These are phyloP conservation scores for Melastoma malabathricum DNA, from an alignment of 345 rosid genomes.

Conservation along the genomic window DNA sequence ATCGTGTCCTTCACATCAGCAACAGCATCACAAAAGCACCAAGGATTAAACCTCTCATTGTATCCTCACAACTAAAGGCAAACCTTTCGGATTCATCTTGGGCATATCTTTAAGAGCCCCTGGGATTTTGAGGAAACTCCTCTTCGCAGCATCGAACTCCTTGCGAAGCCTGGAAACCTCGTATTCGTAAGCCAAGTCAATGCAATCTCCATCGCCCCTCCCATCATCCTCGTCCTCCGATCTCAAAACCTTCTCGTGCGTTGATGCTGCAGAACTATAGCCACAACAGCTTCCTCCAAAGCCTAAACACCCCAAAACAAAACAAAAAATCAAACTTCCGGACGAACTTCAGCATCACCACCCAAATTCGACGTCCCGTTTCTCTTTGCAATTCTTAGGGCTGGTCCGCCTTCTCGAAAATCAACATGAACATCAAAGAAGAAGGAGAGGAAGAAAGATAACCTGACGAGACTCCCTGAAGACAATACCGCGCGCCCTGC, in stretches of 20 bases:
- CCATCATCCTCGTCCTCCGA: slow-evolving; percentile 26
- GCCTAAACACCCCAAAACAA: slow-evolving; percentile 13
- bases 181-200: slow-evolving; percentile 13
- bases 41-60: too few species aligned
- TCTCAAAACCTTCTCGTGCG: slow-evolving; percentile 20
- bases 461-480: background rate
- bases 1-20: too few species aligned
- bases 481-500: slow-evolving; percentile 1
- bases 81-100: slow-evolving; percentile 87
- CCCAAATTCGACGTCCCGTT: too few species aligned
- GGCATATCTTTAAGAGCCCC: slow-evolving; percentile 48
- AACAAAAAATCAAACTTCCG: too few species aligned
- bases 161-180: slow-evolving; percentile 44
- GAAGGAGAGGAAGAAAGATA: background rate
- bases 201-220: slow-evolving; percentile 10
- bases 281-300: slow-evolving; percentile 20
- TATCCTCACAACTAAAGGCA: background rate
- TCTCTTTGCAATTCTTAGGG: too few species aligned
- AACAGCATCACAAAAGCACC: too few species aligned
- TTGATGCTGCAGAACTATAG: slow-evolving; percentile 12
- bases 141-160: slow-evolving; percentile 57
- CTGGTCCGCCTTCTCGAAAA: background rate
- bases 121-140: slow-evolving; percentile 63
- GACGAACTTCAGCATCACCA: too few species aligned
- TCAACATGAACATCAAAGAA: background rate